phyloP scores from a whole-genome alignment of 2,329 filamentous ascomycete genomes.

The Xylaria multiplex region DNA sequence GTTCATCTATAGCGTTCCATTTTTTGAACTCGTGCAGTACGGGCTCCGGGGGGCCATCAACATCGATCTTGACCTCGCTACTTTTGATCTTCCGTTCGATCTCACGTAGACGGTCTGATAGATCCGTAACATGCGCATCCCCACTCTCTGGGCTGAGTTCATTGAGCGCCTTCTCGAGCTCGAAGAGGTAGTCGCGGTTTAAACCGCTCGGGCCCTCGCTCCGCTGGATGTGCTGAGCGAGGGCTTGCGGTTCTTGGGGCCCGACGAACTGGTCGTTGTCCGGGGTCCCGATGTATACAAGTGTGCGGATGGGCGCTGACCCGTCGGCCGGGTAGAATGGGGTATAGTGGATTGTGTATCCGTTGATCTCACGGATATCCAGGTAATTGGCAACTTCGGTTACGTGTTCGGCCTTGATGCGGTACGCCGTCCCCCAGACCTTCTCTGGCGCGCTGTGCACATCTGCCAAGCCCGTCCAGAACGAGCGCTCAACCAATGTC shows the following conservation, averaged over 20 bases:
- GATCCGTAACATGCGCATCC: slow-evolving; percentile 85
- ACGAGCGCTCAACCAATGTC: slow-evolving; percentile 85
- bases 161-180: slow-evolving; percentile 78
- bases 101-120: slow-evolving; percentile 76
- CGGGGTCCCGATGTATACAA: slow-evolving; percentile 95
- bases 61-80: slow-evolving; percentile 4
- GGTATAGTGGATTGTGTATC: slow-evolving; percentile 92
- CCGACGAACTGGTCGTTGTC: slow-evolving; percentile 93
- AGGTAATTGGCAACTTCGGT: slow-evolving; percentile 88
- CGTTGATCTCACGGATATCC: slow-evolving; percentile 96
- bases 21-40: slow-evolving; percentile 54
- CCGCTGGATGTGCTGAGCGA: slow-evolving; percentile 82
- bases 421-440: slow-evolving; percentile 95
- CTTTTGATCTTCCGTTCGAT: slow-evolving; percentile 56
- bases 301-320: slow-evolving; percentile 59
- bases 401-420: slow-evolving; percentile 77
- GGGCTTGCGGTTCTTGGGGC: slow-evolving; percentile 77
- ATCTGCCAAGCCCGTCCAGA: slow-evolving; percentile 83
- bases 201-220: slow-evolving; percentile 86
- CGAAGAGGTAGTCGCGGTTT: slow-evolving; percentile 89
- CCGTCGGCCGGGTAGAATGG: slow-evolving; percentile 73
- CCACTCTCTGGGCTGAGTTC: slow-evolving; percentile 78
- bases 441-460: slow-evolving; percentile 68
- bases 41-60: slow-evolving; percentile 12
- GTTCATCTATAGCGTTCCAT: slow-evolving; percentile 63